Percentiles rank a stretch among this genome's conserved stretches.
Conservation (phyloP, 2,329 filamentous ascomycete genomes). For the Aspergillus texensis region DNA sequence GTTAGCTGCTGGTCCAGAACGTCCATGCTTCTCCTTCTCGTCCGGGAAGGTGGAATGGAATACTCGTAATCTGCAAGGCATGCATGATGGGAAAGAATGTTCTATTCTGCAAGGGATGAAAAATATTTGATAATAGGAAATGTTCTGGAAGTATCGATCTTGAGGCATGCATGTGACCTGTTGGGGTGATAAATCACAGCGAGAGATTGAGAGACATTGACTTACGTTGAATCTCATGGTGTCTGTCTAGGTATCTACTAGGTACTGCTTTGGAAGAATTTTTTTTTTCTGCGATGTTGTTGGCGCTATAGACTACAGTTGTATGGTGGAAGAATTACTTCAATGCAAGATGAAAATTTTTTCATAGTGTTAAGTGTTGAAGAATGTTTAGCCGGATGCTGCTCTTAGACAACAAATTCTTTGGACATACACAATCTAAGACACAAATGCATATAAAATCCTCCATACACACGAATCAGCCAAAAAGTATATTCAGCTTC, state of each 20-base stretch:
- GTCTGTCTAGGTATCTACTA: background rate
- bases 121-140: background rate
- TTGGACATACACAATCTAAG: background rate
- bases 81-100: constrained; percentile 3
- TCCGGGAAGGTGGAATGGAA: background rate
- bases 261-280: background rate
- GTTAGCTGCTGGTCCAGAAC: background rate
- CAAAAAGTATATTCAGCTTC: constrained; percentile 1
- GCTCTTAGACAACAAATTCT: background rate
- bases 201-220: background rate
- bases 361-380: background rate
- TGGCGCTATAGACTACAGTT: background rate
- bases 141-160: background rate
- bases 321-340: background rate
- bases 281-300: background rate
- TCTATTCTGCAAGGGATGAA: background rate
- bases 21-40: background rate
- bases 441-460: background rate
- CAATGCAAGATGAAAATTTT: background rate
- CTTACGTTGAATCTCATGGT: background rate
- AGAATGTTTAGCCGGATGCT: background rate
- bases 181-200: background rate
- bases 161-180: background rate
- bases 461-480: background rate
- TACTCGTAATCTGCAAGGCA: constrained; percentile 7